A percentile compares a stretch with the other conserved stretches of the same genome.
phyloP scores from a whole-genome alignment of 2,329 filamentous ascomycete genomes.

The Podosphaera aphanis region DNA sequence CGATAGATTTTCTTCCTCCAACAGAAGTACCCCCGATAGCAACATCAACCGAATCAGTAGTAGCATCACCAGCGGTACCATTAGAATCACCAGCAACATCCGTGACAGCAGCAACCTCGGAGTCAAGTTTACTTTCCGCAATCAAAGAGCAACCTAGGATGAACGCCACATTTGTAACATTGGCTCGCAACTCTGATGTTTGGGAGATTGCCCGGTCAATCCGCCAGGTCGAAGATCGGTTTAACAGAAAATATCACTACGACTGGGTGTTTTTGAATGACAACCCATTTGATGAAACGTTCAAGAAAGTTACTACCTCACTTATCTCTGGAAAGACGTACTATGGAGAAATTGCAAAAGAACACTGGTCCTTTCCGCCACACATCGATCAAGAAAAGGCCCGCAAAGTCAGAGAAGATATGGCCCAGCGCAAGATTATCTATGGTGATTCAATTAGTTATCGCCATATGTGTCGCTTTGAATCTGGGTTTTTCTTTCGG shows the following conservation, averaged over 20 bases:
- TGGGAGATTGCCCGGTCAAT: conserved; percentile 97
- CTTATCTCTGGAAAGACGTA: conserved; percentile 82
- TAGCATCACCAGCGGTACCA: conserved; percentile 2
- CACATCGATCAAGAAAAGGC: conserved; percentile 94
- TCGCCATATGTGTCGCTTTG: conserved; percentile 97
- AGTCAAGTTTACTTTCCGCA: conserved; percentile 17
- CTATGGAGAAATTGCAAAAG: conserved; percentile 70
- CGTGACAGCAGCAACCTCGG: conserved; percentile 1
- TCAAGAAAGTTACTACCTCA: conserved; percentile 75
- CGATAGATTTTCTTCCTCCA: too few relatives aligned
- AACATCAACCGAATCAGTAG: neutral
- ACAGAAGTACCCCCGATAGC: too few relatives aligned
- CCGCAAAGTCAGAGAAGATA: conserved; percentile 72
- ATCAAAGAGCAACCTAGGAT: conserved; percentile 47
- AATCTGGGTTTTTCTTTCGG: conserved; percentile 98
- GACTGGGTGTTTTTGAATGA: conserved; percentile 99
- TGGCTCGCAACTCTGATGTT: conserved; percentile 77
- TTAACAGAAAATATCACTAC: conserved; percentile 91
- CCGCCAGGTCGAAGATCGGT: conserved; percentile 88
- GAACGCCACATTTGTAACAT: conserved; percentile 93
- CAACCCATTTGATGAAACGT: conserved; percentile 72
- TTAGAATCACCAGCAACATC: neutral
- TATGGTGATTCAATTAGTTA: conserved; percentile 95
- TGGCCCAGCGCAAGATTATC: conserved; percentile 86
- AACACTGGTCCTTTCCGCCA: conserved; percentile 94